Evolutionary conservation across 192 early-diverging fungal genomes (phyloP).

Genomic region (Umbelopsis sp.): DNA sequence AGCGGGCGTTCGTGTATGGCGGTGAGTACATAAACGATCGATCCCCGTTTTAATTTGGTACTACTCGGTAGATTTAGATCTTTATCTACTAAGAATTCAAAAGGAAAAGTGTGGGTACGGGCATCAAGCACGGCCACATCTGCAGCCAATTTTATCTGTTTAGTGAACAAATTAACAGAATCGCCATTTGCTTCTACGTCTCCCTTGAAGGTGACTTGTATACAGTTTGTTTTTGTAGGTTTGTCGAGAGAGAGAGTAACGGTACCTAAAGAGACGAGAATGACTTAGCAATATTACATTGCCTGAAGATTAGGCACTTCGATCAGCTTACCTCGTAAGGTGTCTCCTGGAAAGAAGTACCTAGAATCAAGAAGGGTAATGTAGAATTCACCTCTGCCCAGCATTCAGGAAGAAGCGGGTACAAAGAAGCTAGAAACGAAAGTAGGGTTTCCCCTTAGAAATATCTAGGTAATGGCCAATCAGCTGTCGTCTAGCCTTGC

Average conservation of each 20-base stretch:
- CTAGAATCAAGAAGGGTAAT: constrained; percentile 39
- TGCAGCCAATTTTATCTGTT: constrained; percentile 20
- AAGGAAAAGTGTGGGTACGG: constrained; percentile 35
- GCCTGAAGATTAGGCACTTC: neutral
- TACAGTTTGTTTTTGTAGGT: constrained; percentile 36
- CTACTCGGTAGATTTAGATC: constrained; percentile 36
- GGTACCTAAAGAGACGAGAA: constrained; percentile 25
- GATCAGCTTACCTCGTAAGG: constrained; percentile 36
- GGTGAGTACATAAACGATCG: constrained; percentile 16
- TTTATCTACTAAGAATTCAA: constrained; percentile 39
- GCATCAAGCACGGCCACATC: constrained; percentile 25
- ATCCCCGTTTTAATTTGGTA: constrained; percentile 26
- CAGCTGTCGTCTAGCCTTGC: neutral
- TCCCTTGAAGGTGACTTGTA: constrained; percentile 33
- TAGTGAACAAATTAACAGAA: constrained; percentile 30
- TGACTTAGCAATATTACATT: neutral
- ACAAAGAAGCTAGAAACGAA: neutral
- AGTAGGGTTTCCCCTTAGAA: neutral
- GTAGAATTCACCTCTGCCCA: constrained; percentile 23
- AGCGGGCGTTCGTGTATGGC: constrained; percentile 39
- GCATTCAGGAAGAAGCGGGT: neutral
- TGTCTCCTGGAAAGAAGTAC: constrained; percentile 44
- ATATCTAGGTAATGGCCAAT: neutral
- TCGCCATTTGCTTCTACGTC: constrained; percentile 37
- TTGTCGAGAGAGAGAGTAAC: constrained; percentile 35